Evolutionary conservation across 495 filamentous ascomycete species (phyloP), one percentile per base, ranked within the genome.

Genomic region (Podospora didyma): DNA sequence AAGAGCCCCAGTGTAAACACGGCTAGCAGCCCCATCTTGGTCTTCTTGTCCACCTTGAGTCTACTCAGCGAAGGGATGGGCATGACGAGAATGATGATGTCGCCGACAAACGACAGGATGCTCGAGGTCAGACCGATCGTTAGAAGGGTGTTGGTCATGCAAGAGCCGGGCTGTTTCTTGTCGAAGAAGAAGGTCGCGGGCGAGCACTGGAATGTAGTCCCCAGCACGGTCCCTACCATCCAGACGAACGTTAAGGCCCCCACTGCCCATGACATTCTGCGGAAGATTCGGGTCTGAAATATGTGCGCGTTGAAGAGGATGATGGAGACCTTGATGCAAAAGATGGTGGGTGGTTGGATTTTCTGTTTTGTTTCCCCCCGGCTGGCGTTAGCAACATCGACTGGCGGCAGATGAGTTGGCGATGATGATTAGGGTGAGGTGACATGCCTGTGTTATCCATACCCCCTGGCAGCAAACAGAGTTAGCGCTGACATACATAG

Each of bases 11-110:
- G 12, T 2, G 53, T 44, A 35, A 62, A 62, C 20, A 62, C 52
- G 1, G 12, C 52, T 19, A 58, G 23, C 23, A 62, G 49, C 0
- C 60, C 60, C 7, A 53, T 19, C 31, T 21, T 23, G 0, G 56
- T 59, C 23, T 52, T 23, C 47, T 22, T 59, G n/a, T 54, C 42
- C 4, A 62, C 37, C 4, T 41, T 47, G 0, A 62, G 56, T 22
- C 26, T 56, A 6, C 17, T 11, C 47, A 62, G 31, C 11, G 46
- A 10, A 16, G 60, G 60, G 11, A 62, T 62, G 7, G 60, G 60
- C 60, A 62, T 62, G 14, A 42, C 3, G 2, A 59, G 55, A 24
- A 62, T 62, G 22, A 59, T 21, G 3, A 62, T 48, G 19, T 62
- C 60, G 5, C 60, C 57, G 0, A 53, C 24, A 0, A 42, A 56